Percentiles rank a stretch among this genome's conserved stretches.
These are phyloP conservation scores for Botryotinia narcissicola DNA, from an alignment of 2,329 filamentous ascomycete genomes.

Conservation along the genomic window DNA sequence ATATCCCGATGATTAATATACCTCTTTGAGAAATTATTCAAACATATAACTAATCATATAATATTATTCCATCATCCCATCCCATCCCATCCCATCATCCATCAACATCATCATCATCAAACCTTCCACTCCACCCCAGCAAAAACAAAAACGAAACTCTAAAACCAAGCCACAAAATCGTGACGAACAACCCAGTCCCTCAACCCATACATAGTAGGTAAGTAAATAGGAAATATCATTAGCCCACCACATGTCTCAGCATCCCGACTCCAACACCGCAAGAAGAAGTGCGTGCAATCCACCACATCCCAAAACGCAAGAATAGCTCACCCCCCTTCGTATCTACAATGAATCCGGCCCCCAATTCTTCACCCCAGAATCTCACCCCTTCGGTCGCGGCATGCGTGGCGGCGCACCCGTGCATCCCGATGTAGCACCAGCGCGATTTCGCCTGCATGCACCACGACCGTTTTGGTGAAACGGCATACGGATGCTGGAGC, in stretches of 20 bases:
- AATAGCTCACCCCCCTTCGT: neutral
- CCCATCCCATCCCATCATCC: neutral
- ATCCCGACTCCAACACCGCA: neutral
- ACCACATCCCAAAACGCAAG: no score
- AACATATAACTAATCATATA: neutral
- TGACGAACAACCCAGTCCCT: neutral
- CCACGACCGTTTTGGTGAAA: slow-evolving; percentile 14
- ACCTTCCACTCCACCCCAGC: no score
- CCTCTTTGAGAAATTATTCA: neutral
- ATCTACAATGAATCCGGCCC: slow-evolving; percentile 10
- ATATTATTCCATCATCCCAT: neutral
- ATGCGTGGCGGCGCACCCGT: neutral
- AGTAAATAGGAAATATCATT: neutral
- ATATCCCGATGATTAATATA: neutral
- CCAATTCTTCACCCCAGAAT: neutral
- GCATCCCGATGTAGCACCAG: neutral
- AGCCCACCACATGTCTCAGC: slow-evolving; percentile 9
- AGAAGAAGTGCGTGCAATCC: no score
- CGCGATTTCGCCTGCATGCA: neutral
- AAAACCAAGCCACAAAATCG: neutral
- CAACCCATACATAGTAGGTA: neutral
- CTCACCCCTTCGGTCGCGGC: neutral
- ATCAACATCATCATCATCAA: no score
- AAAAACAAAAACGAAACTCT: no score
- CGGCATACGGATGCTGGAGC: neutral